These are phyloP conservation scores for Begonia fuchsioides DNA, from an alignment of 306 rosid genomes.

Conservation along the genomic window DNA sequence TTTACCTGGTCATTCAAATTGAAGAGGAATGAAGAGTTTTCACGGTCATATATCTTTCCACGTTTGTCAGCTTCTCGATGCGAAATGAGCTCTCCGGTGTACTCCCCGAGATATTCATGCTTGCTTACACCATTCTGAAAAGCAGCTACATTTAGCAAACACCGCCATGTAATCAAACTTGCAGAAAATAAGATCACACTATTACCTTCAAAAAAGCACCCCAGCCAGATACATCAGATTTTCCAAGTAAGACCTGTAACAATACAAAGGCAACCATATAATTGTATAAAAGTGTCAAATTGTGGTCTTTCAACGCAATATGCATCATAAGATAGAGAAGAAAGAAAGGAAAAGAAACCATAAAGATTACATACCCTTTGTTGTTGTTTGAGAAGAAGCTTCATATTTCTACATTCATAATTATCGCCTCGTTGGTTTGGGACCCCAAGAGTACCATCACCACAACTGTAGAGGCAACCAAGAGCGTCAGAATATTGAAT, in stretches of 20 bases:
- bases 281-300: not conserved
- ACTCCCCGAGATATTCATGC: constrained; percentile 99
- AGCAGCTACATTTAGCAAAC: constrained; percentile 21
- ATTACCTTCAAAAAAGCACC: constrained; percentile 94
- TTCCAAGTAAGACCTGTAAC: constrained; percentile 83
- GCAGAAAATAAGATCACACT: constrained; percentile 5
- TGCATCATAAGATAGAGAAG: not conserved
- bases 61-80: constrained; percentile 98
- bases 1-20: constrained; percentile 97
- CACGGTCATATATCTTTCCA: constrained; percentile 97
- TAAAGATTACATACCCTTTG: constrained; percentile 55
- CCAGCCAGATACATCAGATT: constrained; percentile 98
- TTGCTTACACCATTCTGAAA: constrained; percentile 88
- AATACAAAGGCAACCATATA: no score
- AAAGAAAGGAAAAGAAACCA: constrained; percentile 8
- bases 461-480: constrained; percentile 49
- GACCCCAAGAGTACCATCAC: constrained; percentile 91
- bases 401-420: constrained; percentile 99
- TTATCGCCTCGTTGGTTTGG: constrained; percentile 98
- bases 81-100: constrained; percentile 94
- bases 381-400: constrained; percentile 97
- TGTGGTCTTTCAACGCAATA: not conserved
- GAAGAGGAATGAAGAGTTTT: constrained; percentile 94
- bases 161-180: constrained; percentile 5
- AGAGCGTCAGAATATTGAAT: no score